Evolutionary conservation across 192 early-diverging fungal species (phyloP).

Genomic region (Podila epigama): DNA sequence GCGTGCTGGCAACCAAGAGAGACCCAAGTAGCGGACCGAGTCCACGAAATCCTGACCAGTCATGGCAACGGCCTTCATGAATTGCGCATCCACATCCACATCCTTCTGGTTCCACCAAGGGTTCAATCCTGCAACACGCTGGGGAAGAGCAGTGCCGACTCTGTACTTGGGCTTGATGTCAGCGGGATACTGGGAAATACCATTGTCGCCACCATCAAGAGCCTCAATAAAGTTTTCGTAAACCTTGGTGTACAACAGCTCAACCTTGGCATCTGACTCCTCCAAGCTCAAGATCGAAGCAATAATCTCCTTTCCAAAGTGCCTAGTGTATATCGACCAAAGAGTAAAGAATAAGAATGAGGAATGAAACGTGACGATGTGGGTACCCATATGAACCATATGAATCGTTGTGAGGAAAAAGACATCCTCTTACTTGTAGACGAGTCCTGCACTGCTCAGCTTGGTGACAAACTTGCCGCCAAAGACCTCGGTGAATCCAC

Average conservation of each 20-base stretch:
- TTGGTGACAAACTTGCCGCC: slow-evolving; percentile 77
- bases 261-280: slow-evolving; percentile 61
- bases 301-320: slow-evolving; percentile 90
- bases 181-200: slow-evolving; percentile 86
- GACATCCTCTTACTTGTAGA: slow-evolving; percentile 94
- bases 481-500: slow-evolving; percentile 92
- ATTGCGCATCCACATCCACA: slow-evolving; percentile 72
- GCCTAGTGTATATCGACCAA: slow-evolving; percentile 49
- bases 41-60: slow-evolving; percentile 81
- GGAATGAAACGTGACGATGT: no score
- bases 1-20: slow-evolving; percentile 90
- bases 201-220: slow-evolving; percentile 88
- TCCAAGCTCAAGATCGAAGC: slow-evolving; percentile 59
- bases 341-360: background rate
- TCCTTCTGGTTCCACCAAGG: slow-evolving; percentile 95
- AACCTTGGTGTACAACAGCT: slow-evolving; percentile 80
- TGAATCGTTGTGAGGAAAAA: no score
- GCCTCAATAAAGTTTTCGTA: slow-evolving; percentile 88
- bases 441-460: slow-evolving; percentile 92
- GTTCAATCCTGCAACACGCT: slow-evolving; percentile 85
- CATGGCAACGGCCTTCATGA: slow-evolving; percentile 73
- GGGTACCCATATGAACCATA: no score
- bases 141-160: slow-evolving; percentile 82
- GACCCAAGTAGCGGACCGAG: slow-evolving; percentile 71
- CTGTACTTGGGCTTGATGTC: slow-evolving; percentile 83